phyloP scores from a whole-genome alignment of 768 basidiomycete species.

The Lactarius trivialis region DNA sequence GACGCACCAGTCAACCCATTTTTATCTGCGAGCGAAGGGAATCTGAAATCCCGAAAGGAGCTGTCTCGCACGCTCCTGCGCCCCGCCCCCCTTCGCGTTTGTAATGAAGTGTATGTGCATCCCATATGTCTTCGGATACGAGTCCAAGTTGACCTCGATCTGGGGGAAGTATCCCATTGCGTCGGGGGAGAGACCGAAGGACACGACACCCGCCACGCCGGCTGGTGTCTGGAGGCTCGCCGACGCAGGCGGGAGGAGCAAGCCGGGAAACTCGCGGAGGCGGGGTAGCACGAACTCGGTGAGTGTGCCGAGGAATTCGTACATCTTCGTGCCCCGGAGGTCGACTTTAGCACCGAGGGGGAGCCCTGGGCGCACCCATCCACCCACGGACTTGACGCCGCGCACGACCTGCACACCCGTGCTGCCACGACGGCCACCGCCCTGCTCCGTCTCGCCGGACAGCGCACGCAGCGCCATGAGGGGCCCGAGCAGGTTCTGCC shows the following conservation, averaged over 20 bases:
- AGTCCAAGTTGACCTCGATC: conserved; percentile 88
- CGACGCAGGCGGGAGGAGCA: conserved; percentile 70
- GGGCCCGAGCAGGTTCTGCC: conserved; percentile 69
- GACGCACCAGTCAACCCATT: background rate
- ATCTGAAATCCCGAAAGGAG: conserved; percentile 89
- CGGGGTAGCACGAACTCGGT: conserved; percentile 95
- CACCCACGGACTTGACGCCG: conserved; percentile 60
- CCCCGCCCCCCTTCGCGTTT: conserved; percentile 79
- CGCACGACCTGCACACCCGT: conserved; percentile 75
- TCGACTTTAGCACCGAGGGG: conserved; percentile 88
- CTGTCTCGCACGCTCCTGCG: conserved; percentile 82
- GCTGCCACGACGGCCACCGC: conserved; percentile 61
- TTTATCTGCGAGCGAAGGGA: conserved; percentile 56
- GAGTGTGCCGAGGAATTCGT: conserved; percentile 82
- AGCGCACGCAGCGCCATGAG: conserved; percentile 85
- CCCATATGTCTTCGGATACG: conserved; percentile 80
- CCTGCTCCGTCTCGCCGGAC: conserved; percentile 72
- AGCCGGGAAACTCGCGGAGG: conserved; percentile 81
- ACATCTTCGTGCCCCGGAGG: conserved; percentile 88
- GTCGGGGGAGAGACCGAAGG: conserved; percentile 75
- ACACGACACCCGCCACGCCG: conserved; percentile 80
- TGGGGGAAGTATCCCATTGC: conserved; percentile 93
- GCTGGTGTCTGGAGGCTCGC: conserved; percentile 66
- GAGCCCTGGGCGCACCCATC: conserved; percentile 79
- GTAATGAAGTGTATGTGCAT: conserved; percentile 96